Conservation (phyloP, 345 rosid genomes). For the Camelina neglecta region DNA sequence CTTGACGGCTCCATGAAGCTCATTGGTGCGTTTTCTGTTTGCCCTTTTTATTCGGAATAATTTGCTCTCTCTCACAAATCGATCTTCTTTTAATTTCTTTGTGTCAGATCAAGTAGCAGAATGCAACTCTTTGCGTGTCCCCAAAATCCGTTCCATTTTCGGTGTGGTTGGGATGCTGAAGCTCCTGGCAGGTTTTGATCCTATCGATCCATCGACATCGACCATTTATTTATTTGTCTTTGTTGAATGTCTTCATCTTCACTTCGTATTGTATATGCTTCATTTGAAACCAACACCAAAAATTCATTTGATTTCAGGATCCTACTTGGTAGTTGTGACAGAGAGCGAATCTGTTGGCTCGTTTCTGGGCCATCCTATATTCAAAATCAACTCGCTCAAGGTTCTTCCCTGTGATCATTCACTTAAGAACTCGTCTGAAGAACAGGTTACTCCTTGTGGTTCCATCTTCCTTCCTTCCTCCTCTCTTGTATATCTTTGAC, state of each 20-base stretch:
- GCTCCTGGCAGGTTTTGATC: constrained; percentile 71
- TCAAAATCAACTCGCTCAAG: constrained; percentile 75
- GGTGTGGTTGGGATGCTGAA: constrained; percentile 91
- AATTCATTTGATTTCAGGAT: constrained; percentile 52
- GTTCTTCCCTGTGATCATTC: constrained; percentile 90
- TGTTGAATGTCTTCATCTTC: constrained; percentile 12
- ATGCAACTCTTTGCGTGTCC: constrained; percentile 75
- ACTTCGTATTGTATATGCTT: background rate
- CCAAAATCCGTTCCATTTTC: constrained; percentile 74
- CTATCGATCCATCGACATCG: background rate
- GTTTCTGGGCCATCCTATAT: constrained; percentile 83
- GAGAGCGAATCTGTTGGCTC: constrained; percentile 84
- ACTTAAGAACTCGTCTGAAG: constrained; percentile 65
- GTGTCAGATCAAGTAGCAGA: constrained; percentile 67
- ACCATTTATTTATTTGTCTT: constrained; percentile 4
- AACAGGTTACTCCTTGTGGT: constrained; percentile 62
- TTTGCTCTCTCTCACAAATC: background rate
- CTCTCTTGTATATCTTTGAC: background rate
- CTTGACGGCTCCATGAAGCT: constrained; percentile 79
- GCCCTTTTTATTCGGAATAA: background rate
- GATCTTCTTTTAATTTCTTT: constrained; percentile 3
- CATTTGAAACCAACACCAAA: background rate
- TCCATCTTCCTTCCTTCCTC: background rate
- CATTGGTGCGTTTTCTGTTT: constrained; percentile 51
- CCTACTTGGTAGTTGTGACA: constrained; percentile 77